Percentiles rank a stretch among this genome's conserved stretches.
These are phyloP conservation scores for Trypanosoma platydactyli DNA, from an alignment of 208 protist species.

Conservation along the genomic window DNA sequence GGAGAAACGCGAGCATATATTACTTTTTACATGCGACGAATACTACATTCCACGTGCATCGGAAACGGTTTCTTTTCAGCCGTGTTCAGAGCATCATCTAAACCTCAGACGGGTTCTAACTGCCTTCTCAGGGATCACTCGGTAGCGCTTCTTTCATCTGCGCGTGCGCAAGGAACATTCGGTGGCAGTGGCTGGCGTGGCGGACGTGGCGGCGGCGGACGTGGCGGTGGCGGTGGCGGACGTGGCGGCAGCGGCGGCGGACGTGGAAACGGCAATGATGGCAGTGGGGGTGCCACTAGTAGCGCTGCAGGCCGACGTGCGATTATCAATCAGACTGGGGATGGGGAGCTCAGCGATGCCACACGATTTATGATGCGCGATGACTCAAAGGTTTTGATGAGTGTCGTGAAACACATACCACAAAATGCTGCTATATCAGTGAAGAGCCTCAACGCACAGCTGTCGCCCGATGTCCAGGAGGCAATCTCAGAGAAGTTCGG, in stretches of 20 bases:
- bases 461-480: conserved; percentile 61
- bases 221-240: not conserved
- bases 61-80: not conserved
- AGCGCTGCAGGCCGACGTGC: not conserved
- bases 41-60: conserved; percentile 4
- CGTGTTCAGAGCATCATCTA: not conserved
- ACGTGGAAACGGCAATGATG: not conserved
- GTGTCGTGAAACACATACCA: conserved; percentile 57
- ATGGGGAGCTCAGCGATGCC: conserved; percentile 51
- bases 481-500: conserved; percentile 74
- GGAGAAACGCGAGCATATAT: not conserved
- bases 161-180: conserved; percentile 15
- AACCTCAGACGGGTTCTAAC: not conserved
- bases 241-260: conserved; percentile 6
- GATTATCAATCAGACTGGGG: conserved; percentile 46
- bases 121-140: not conserved
- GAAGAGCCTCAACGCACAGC: conserved; percentile 61
- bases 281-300: not conserved
- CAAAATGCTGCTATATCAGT: conserved; percentile 59
- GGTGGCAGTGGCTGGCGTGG: conserved; percentile 16
- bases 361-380: conserved; percentile 72
- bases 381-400: conserved; percentile 51
- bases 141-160: not conserved
- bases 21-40: conserved; percentile 2
- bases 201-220: conserved; percentile 21